Evolutionary conservation across 768 basidiomycete genomes (phyloP), one percentile per base, ranked within the genome.

Genomic region (Candolleomyces eurysporus): DNA sequence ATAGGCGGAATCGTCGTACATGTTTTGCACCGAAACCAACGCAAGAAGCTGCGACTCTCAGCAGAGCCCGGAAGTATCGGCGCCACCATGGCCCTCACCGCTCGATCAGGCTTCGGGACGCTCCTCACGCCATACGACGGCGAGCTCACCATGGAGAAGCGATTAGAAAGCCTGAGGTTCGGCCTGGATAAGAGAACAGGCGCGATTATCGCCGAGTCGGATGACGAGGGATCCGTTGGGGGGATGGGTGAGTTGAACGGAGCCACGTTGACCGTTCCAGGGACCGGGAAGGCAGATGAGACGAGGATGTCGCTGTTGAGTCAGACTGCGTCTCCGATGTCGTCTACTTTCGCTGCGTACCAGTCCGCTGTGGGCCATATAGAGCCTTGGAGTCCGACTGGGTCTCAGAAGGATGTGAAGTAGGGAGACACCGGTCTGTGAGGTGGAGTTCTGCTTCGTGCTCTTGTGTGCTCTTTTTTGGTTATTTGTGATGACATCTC

Each of bases 21-120:
- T 59, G 64, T 82, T 60, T 48, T 79, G 31, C 82, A 85, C 68
- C 73, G 74, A 22, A 76, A 72, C 21, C 73, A 79, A 57, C 78
- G 87, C 51, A 77, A 79, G 46, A 72, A 74, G 30, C 68, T 90
- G 10, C 79, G 78, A 67, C 72, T 90, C 10, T 76, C 84, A 1
- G 75, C 81, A 26, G 79, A 79, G 14, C 88, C 88, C 0, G 87
- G 87, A 17, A 83, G 79, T 51, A 85, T 90, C 59, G 88, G 84
- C 6, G 71, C 81, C 10, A 75, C 82, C 36, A 73, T 83, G 9
- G 79, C 87, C 4, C 75, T 87, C 58, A 86, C 87, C 2, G 74
- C 84, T 0, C 83, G 78, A 9, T 87, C 86, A 46, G 86, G 86
- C 14, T 87, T 86, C 59, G 87, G 85, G 21, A 79, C 85, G 45